Evolutionary conservation across 495 filamentous ascomycete species (phyloP).

Genomic region (Penicillium mononematosum): DNA sequence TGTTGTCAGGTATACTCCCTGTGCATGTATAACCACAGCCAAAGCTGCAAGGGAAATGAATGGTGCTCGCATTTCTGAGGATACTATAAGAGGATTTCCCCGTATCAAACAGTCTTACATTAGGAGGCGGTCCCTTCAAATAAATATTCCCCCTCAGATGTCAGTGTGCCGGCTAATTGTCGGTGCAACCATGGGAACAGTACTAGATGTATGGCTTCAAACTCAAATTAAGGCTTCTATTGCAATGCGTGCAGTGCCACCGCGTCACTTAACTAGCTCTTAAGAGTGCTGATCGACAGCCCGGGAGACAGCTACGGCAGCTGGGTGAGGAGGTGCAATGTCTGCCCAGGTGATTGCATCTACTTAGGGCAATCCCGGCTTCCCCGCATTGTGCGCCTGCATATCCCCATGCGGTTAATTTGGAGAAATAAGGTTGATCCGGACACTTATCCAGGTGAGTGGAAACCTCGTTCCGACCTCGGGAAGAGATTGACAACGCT

Average conservation of each 20-base stretch:
- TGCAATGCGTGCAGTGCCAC: not conserved
- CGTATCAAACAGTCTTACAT: not conserved
- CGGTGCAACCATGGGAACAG: not conserved
- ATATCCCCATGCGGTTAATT: not conserved
- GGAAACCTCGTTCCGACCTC: too few species aligned
- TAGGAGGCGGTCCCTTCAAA: not conserved
- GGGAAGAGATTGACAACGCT: not conserved
- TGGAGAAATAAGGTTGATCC: not conserved
- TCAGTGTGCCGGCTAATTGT: not conserved
- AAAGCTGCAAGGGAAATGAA: constrained; percentile 5
- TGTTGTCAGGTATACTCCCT: constrained; percentile 27
- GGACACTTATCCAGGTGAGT: not conserved
- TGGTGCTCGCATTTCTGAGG: constrained; percentile 2
- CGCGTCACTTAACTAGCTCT: not conserved
- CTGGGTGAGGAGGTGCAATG: not conserved
- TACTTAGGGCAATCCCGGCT: not conserved
- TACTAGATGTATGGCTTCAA: not conserved
- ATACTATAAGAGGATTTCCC: not conserved
- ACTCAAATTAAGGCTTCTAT: not conserved
- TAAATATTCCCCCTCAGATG: not conserved
- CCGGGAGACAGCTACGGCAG: not conserved
- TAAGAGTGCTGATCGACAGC: not conserved
- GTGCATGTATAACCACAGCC: constrained; percentile 16
- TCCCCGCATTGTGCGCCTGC: constrained; percentile 6
- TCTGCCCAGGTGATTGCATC: not conserved